Evolutionary conservation across 805 yeast genomes (phyloP), one percentile per base, ranked within the genome.

Genomic region (Yueomyces sp.): DNA sequence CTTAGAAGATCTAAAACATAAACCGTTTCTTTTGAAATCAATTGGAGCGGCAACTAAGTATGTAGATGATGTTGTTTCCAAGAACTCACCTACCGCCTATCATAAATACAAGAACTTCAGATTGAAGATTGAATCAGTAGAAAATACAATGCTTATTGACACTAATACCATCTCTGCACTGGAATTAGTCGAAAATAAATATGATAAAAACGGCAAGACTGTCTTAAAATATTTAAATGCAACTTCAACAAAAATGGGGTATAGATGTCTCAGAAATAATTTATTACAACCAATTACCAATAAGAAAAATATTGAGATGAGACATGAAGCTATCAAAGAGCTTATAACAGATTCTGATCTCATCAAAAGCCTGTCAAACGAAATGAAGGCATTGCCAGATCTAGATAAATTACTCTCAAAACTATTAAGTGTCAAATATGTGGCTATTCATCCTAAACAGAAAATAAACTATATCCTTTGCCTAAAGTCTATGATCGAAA

Each of bases 271-370:
- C 40, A 61, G 64, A 46, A 66, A 59, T 34, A 70, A 63, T 42
- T 63, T 72, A 3, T 47, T 72, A n/a, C 77, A 72, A 45, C 77
- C 77, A 0, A 49, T 72, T 12, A 69, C 73, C 1, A 67, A 68
- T 47, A 46, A 45, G 19, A 46, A 48, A 0, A 63, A 68, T 27
- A 62, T 73, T 3, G 44, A 50, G 8, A 49, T 63, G 37, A 56
- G 77, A 37, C 49, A 60, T 9, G 59, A 58, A 3, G 56, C 72
- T 1, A 67, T 70, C 0, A 50, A 57, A 36, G 73, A 68, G 44
- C 48, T 73, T 12, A 43, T 54, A 7, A 40, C 38, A 0, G 45
- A 60, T 7, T 5, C 8, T 9, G 37, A 34, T 34, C n/a, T 34
- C 8, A 28, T 55, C 3, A 40, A 43, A 26, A 49, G 49, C 0